phyloP scores from a whole-genome alignment of 257 asterid genomes.

The Mentha longifolia region DNA sequence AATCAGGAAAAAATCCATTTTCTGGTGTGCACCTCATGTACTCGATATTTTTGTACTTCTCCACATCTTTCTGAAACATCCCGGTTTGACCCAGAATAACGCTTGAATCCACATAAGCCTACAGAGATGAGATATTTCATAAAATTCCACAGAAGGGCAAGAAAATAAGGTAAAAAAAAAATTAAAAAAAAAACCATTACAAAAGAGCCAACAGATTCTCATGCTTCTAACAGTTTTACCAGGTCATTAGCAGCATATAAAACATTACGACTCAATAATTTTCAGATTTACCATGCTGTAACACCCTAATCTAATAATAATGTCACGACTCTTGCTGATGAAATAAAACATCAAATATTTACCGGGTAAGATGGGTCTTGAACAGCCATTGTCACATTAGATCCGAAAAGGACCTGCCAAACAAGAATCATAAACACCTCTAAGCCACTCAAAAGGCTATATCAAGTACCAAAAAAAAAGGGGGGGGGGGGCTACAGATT shows the following conservation, averaged over 20 bases:
- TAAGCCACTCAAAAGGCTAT: constrained; percentile 13
- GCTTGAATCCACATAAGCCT: constrained; percentile 98
- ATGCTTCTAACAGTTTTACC: constrained; percentile 17
- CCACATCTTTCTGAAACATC: constrained; percentile 77
- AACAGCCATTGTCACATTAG: constrained; percentile 91
- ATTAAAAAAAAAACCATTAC: no score
- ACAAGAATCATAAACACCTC: constrained; percentile 8
- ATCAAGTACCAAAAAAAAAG: not conserved
- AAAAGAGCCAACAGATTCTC: constrained; percentile 10
- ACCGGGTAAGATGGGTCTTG: constrained; percentile 99
- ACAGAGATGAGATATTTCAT: constrained; percentile 25
- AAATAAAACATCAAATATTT: constrained; percentile 32
- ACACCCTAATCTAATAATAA: no score
- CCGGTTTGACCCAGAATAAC: constrained; percentile 98
- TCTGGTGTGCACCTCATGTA: constrained; percentile 97
- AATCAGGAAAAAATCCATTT: constrained; percentile 91
- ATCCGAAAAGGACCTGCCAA: constrained; percentile 88
- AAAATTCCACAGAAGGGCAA: constrained; percentile 11
- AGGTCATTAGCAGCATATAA: constrained; percentile 10
- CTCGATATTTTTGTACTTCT: constrained; percentile 84
- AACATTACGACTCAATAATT: no score
- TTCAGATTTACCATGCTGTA: no score
- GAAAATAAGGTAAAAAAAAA: not conserved
- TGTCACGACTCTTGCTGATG: not conserved
- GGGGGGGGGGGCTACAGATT: not conserved